These are phyloP conservation scores for Podila clonocystis DNA, from an alignment of 192 early-diverging fungal genomes.

Conservation along the genomic window DNA sequence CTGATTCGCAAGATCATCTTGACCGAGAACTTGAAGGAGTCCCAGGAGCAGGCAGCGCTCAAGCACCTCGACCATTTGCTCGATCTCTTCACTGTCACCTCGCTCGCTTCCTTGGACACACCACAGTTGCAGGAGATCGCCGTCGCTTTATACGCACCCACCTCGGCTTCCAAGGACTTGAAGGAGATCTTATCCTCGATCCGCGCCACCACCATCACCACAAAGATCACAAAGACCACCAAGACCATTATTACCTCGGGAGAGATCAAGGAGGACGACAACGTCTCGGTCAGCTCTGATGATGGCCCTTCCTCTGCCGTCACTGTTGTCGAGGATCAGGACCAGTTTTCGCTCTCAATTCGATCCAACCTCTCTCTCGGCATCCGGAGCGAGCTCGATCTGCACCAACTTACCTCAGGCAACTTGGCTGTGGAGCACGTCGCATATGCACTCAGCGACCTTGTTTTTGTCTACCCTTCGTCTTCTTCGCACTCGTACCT, in stretches of 20 bases:
- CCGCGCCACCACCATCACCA: conserved; percentile 16
- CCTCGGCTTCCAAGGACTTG: conserved; percentile 16
- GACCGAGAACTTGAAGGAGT: conserved; percentile 34
- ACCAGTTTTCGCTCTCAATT: conserved; percentile 45
- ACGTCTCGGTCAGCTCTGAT: conserved; percentile 26
- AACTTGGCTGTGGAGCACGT: conserved; percentile 78
- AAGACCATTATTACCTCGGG: conserved; percentile 6
- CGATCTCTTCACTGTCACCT: conserved; percentile 45
- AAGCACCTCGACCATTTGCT: conserved; percentile 38
- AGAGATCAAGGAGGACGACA: conserved; percentile 30
- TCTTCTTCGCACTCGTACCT: conserved; percentile 63
- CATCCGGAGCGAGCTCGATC: conserved; percentile 22
- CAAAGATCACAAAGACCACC: conserved; percentile 11
- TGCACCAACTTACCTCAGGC: conserved; percentile 58
- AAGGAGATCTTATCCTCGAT: conserved; percentile 28
- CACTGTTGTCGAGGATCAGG: conserved; percentile 41
- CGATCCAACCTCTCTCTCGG: conserved; percentile 46
- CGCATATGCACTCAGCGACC: conserved; percentile 81
- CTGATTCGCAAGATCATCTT: conserved; percentile 44
- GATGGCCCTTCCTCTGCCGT: conserved; percentile 47
- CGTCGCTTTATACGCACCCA: conserved; percentile 12
- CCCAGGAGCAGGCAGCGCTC: conserved; percentile 36
- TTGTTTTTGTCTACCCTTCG: conserved; percentile 88
- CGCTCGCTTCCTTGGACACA: conserved; percentile 18
- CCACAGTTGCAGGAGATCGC: conserved; percentile 39